Evolutionary conservation across 2,329 filamentous ascomycete species (phyloP).

Genomic region (Acrodontium crateriforme): DNA sequence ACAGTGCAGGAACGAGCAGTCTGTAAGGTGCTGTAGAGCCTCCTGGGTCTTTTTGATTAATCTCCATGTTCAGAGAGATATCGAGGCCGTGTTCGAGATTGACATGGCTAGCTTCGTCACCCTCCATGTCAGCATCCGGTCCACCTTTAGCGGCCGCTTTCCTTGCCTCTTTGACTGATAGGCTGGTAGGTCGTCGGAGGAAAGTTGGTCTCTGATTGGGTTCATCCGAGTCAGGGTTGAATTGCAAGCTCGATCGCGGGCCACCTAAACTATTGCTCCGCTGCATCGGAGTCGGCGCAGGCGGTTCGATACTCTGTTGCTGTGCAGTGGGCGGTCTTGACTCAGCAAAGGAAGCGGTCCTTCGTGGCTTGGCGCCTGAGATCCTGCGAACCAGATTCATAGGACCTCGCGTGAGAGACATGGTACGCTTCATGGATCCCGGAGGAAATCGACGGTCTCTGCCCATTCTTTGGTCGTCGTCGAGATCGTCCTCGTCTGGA

Average conservation of each 20-base stretch:
- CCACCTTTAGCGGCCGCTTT: slow-evolving; percentile 31
- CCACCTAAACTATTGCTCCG: slow-evolving; percentile 13
- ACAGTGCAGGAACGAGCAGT: slow-evolving; percentile 66
- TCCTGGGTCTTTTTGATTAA: slow-evolving; percentile 69
- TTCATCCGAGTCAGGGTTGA: background rate
- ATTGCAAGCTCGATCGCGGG: background rate
- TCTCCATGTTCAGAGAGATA: slow-evolving; percentile 77
- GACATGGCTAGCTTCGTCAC: slow-evolving; percentile 43
- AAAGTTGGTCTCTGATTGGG: slow-evolving; percentile 24
- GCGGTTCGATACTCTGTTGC: slow-evolving; percentile 1
- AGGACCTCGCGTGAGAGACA: slow-evolving; percentile 22
- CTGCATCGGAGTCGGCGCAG: slow-evolving; percentile 4
- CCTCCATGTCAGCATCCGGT: slow-evolving; percentile 41
- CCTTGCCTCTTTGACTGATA: slow-evolving; percentile 27
- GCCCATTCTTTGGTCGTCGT: background rate
- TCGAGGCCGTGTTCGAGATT: slow-evolving; percentile 75
- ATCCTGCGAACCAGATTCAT: slow-evolving; percentile 30
- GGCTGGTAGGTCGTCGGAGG: slow-evolving; percentile 30
- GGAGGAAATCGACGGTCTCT: slow-evolving; percentile 15
- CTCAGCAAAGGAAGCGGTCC: slow-evolving; percentile 8
- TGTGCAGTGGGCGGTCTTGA: slow-evolving; percentile 8
- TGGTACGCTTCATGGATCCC: slow-evolving; percentile 20
- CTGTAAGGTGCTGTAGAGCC: slow-evolving; percentile 83
- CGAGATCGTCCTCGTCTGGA: slow-evolving; percentile 1
- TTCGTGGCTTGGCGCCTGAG: slow-evolving; percentile 16